Percentiles rank a stretch among this genome's conserved stretches.
These are phyloP conservation scores for Sphenostylis stenocarpa DNA, from an alignment of 306 rosid species.

Conservation along the genomic window DNA sequence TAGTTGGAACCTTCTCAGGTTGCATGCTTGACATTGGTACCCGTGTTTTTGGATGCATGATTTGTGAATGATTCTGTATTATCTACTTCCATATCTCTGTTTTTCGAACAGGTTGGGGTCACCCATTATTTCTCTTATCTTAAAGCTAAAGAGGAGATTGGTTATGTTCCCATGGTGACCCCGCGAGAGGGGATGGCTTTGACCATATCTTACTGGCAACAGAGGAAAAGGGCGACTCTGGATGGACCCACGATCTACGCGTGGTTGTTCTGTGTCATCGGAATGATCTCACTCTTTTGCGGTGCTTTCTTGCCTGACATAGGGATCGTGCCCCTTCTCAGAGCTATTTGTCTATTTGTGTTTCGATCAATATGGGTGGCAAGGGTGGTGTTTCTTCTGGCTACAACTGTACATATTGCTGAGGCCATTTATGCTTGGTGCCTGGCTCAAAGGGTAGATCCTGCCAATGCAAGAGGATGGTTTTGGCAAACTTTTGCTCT, in stretches of 20 bases:
- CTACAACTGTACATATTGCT: constrained; percentile 43
- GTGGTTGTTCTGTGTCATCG: constrained; percentile 68
- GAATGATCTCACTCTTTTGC: constrained; percentile 62
- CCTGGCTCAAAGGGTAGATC: constrained; percentile 79
- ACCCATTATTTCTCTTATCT: constrained; percentile 80
- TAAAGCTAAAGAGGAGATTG: constrained; percentile 89
- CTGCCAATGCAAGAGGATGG: constrained; percentile 74
- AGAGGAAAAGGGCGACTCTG: constrained; percentile 55
- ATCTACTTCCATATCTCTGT: constrained; percentile 11
- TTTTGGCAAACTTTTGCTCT: constrained; percentile 83
- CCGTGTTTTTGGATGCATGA: constrained; percentile 11
- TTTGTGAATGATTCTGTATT: not conserved
- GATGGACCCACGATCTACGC: constrained; percentile 78
- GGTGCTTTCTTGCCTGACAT: constrained; percentile 72
- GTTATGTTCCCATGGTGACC: constrained; percentile 72
- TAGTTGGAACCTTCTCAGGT: constrained; percentile 4
- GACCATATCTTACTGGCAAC: constrained; percentile 87
- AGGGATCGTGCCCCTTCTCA: constrained; percentile 59
- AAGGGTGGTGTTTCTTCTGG: constrained; percentile 48
- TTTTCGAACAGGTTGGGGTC: constrained; percentile 81
- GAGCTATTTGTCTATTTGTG: constrained; percentile 53
- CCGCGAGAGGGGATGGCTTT: constrained; percentile 83
- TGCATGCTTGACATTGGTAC: constrained; percentile 11
- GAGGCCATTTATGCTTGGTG: constrained; percentile 79
- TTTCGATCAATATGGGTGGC: constrained; percentile 62